phyloP scores from a whole-genome alignment of 2,329 filamentous ascomycete species.

The Elsinoe arachidis region DNA sequence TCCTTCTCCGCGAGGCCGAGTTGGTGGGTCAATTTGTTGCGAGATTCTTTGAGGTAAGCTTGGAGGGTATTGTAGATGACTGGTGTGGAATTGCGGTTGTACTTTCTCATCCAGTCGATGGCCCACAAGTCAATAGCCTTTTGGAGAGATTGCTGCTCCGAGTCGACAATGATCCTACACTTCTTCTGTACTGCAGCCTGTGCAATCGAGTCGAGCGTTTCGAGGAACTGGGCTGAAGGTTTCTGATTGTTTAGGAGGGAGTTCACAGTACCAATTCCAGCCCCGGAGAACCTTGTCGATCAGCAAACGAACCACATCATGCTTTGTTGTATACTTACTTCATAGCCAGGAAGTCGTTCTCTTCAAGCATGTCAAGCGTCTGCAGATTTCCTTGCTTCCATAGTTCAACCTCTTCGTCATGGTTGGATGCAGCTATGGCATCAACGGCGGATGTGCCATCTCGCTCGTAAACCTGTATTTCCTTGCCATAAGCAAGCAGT shows the following conservation, averaged over 20 bases:
- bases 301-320: background rate
- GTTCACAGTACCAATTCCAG: slow-evolving; percentile 36
- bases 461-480: slow-evolving; percentile 32
- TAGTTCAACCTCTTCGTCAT: slow-evolving; percentile 28
- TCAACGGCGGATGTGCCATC: slow-evolving; percentile 17
- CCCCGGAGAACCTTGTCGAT: slow-evolving; percentile 37
- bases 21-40: slow-evolving; percentile 37
- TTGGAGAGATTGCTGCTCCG: slow-evolving; percentile 47
- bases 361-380: slow-evolving; percentile 44
- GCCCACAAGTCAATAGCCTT: slow-evolving; percentile 45
- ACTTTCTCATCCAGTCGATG: slow-evolving; percentile 45
- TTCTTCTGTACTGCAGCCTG: slow-evolving; percentile 34
- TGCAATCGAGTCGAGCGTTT: slow-evolving; percentile 38
- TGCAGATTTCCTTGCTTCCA: slow-evolving; percentile 47
- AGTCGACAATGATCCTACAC: slow-evolving; percentile 44
- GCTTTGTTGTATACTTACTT: slow-evolving; percentile 32
- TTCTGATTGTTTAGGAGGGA: slow-evolving; percentile 32
- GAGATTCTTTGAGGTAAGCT: slow-evolving; percentile 44
- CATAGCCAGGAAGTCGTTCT: slow-evolving; percentile 45
- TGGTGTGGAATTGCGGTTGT: slow-evolving; percentile 37
- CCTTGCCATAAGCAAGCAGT: slow-evolving; percentile 46
- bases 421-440: background rate
- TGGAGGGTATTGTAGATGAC: slow-evolving; percentile 45
- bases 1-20: slow-evolving; percentile 38
- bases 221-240: slow-evolving; percentile 34